phyloP scores from a whole-genome alignment of 2,329 filamentous ascomycete genomes.

The Neospermospora avenae region DNA sequence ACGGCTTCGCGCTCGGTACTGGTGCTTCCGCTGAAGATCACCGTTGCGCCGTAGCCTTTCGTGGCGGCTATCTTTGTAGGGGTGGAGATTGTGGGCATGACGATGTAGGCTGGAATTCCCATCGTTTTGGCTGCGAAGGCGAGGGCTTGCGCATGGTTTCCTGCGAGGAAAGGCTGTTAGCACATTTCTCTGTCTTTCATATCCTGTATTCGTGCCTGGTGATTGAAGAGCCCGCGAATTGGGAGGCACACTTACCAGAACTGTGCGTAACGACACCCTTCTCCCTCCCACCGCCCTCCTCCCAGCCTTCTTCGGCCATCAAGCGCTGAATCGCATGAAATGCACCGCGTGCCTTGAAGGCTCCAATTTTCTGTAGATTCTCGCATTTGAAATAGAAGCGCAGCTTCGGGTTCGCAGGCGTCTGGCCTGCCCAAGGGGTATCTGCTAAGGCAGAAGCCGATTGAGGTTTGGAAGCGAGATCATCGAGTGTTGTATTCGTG shows the following conservation, averaged over 20 bases:
- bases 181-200: background rate
- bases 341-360: conserved; percentile 88
- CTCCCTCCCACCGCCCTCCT: conserved; percentile 54
- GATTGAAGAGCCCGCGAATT: background rate
- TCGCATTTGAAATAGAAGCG: conserved; percentile 93
- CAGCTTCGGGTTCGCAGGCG: conserved; percentile 62
- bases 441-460: conserved; percentile 48
- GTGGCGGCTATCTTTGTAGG: conserved; percentile 87
- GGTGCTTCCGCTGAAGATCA: conserved; percentile 82
- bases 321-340: conserved; percentile 79
- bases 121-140: conserved; percentile 76
- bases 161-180: conserved; percentile 43
- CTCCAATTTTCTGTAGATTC: conserved; percentile 85
- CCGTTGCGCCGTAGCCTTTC: conserved; percentile 67
- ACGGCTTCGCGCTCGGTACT: conserved; percentile 76
- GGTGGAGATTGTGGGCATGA: conserved; percentile 86
- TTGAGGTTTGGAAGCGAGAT: conserved; percentile 71
- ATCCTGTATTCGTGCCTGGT: background rate
- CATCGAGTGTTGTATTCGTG: conserved; percentile 72
- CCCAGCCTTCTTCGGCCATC: conserved; percentile 57
- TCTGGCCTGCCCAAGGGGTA: conserved; percentile 54
- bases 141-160: conserved; percentile 93
- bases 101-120: conserved; percentile 75
- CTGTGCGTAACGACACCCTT: conserved; percentile 87
- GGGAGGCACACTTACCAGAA: conserved; percentile 57